Evolutionary conservation across 208 protist species (phyloP).

Genomic region (Leishmania tarentolae): DNA sequence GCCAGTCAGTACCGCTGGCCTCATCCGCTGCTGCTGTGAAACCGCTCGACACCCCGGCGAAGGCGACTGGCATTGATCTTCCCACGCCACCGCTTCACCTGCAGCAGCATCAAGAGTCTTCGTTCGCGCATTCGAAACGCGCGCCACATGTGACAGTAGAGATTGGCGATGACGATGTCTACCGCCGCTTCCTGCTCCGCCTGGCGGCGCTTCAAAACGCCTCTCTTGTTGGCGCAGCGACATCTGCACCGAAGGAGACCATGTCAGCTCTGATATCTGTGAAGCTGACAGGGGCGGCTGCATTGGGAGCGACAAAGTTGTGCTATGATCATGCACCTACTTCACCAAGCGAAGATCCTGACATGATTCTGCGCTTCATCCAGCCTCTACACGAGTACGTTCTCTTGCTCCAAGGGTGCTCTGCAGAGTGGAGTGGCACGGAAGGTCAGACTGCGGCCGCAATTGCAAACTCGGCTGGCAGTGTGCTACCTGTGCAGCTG

Average conservation of each 20-base stretch:
- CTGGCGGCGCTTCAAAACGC: conserved; percentile 27
- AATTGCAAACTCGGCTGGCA: not conserved
- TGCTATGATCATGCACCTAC: not conserved
- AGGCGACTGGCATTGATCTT: not conserved
- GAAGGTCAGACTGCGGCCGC: not conserved
- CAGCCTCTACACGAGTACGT: conserved; percentile 49
- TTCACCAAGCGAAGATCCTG: conserved; percentile 2
- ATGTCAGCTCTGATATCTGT: conserved; percentile 3
- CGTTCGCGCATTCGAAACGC: not conserved
- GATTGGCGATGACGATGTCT: conserved; percentile 55
- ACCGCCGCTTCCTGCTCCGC: conserved; percentile 55
- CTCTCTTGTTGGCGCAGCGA: not conserved
- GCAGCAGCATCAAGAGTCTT: not conserved
- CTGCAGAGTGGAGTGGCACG: not conserved
- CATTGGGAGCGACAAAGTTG: not conserved
- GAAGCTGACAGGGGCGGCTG: conserved; percentile 1
- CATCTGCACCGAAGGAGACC: conserved; percentile 1
- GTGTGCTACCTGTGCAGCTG: conserved; percentile 26
- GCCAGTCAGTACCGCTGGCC: not conserved
- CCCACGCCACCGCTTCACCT: not conserved
- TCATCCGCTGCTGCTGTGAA: not conserved
- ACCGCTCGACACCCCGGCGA: not conserved
- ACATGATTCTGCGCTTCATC: conserved; percentile 37
- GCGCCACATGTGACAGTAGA: conserved; percentile 25
- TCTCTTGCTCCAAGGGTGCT: conserved; percentile 16